Evolutionary conservation across 2,329 filamentous ascomycete genomes (phyloP).

Genomic region (Magnaporthiopsis rhizophila): DNA sequence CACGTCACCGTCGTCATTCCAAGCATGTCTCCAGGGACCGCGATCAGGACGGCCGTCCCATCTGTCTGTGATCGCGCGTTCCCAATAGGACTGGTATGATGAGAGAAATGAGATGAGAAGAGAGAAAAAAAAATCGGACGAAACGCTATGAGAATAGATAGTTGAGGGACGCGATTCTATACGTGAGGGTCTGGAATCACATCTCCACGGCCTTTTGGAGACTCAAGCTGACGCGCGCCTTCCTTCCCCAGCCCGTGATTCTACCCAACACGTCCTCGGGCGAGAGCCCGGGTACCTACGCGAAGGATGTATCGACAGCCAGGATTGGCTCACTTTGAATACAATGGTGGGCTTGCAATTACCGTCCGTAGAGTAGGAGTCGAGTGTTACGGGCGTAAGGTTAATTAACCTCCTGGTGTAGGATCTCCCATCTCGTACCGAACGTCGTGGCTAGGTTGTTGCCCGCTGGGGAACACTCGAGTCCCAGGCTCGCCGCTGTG

Average conservation of each 20-base stretch:
- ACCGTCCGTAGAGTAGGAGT: not conserved
- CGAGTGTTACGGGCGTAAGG: not conserved
- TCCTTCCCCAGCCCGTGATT: not conserved
- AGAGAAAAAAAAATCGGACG: no score
- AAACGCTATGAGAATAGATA: no score
- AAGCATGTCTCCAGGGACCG: not conserved
- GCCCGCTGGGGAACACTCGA: no score
- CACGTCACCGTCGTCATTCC: not conserved
- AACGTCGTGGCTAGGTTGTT: no score
- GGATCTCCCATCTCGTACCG: not conserved
- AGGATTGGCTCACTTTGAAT: not conserved
- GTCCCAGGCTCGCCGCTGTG: not conserved
- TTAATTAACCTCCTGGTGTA: not conserved
- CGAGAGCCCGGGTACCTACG: not conserved
- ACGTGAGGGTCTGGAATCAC: no score
- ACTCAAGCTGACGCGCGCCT: not conserved
- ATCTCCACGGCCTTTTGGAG: not conserved
- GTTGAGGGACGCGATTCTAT: no score
- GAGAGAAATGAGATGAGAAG: no score
- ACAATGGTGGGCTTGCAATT: not conserved
- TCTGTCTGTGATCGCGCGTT: no score
- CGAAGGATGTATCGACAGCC: not conserved
- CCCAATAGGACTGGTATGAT: no score
- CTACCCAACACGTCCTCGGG: not conserved
- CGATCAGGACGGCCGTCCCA: not conserved